Conservation (phyloP, 1,284 basidiomycete species). For the Chiua sp. region DNA sequence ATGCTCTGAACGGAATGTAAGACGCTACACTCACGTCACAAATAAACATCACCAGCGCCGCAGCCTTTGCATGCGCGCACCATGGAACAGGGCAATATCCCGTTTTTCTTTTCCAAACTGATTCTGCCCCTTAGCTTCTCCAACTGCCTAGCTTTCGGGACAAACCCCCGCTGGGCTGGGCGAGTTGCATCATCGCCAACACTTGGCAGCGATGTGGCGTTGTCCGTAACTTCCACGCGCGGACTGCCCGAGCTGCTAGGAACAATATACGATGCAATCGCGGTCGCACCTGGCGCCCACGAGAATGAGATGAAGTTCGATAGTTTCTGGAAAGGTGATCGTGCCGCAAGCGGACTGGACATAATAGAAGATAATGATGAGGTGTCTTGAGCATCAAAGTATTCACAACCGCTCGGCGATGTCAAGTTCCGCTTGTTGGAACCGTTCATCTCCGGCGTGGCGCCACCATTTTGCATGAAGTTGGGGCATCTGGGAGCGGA, state of each 20-base stretch:
- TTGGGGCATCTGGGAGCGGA: conserved; percentile 39
- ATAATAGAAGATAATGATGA: conserved; percentile 51
- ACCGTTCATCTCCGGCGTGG: conserved; percentile 32
- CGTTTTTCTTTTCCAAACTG: conserved; percentile 47
- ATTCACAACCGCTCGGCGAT: conserved; percentile 28
- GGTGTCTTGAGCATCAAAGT: conserved; percentile 28
- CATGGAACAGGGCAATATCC: conserved; percentile 34
- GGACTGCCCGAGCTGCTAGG: conserved; percentile 31
- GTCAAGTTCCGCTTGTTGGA: conserved; percentile 3
- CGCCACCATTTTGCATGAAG: conserved; percentile 23
- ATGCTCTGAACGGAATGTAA: conserved; percentile 4
- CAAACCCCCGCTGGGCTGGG: conserved; percentile 45
- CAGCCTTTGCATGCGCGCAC: conserved; percentile 50
- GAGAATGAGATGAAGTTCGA: conserved; percentile 63
- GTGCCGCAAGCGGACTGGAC: conserved; percentile 57
- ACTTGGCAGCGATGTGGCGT: conserved; percentile 14
- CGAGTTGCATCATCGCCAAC: conserved; percentile 16
- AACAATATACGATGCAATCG: conserved; percentile 34
- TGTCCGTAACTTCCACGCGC: conserved; percentile 21
- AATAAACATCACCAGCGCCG: conserved; percentile 43
- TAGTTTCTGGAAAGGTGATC: conserved; percentile 48
- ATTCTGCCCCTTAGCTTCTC: conserved; percentile 61
- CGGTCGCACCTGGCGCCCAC: conserved; percentile 51
- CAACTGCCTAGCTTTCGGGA: conserved; percentile 67
- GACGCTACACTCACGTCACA: conserved; percentile 44